These are phyloP conservation scores for Excoecaria cochinchinensis DNA, from an alignment of 345 rosid species.

Conservation along the genomic window DNA sequence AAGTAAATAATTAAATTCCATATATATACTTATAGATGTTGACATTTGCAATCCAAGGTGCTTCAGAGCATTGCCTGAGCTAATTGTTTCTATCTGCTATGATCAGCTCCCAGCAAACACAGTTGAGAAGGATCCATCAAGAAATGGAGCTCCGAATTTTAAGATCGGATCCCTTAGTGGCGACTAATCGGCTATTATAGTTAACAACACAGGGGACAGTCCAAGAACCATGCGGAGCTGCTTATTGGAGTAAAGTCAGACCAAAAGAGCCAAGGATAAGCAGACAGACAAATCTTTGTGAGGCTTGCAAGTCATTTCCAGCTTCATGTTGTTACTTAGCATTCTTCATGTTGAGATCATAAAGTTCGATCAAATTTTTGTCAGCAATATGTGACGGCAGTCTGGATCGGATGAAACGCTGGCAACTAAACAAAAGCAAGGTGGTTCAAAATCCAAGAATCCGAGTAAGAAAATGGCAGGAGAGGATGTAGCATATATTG, in stretches of 20 bases:
- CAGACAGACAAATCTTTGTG: slow-evolving; percentile 35
- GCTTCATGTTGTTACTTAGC: not conserved
- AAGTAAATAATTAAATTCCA: no score
- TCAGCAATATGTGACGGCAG: slow-evolving; percentile 56
- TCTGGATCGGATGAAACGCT: slow-evolving; percentile 40
- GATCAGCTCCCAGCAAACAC: slow-evolving; percentile 64
- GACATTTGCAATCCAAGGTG: not conserved
- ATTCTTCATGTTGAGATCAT: slow-evolving; percentile 4
- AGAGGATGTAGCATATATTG: slow-evolving; percentile 24
- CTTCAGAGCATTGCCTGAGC: slow-evolving; percentile 8
- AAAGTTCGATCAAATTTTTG: slow-evolving; percentile 7
- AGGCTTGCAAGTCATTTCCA: not conserved
- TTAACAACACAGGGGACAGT: slow-evolving; percentile 35
- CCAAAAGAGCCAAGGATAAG: slow-evolving; percentile 18
- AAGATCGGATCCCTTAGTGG: slow-evolving; percentile 55
- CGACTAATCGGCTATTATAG: slow-evolving; percentile 46
- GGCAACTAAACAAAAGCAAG: slow-evolving; percentile 25
- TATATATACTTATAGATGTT: no score
- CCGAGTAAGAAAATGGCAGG: slow-evolving; percentile 21
- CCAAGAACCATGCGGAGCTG: slow-evolving; percentile 37
- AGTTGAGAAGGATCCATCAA: slow-evolving; percentile 62
- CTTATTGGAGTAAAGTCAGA: slow-evolving; percentile 36
- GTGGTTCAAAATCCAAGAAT: slow-evolving; percentile 29
- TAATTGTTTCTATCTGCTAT: slow-evolving; percentile 17
- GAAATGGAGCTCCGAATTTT: slow-evolving; percentile 71